Evolutionary conservation across 768 basidiomycete species (phyloP), one percentile per base, ranked within the genome.

Genomic region (Pulveroboletus frians): DNA sequence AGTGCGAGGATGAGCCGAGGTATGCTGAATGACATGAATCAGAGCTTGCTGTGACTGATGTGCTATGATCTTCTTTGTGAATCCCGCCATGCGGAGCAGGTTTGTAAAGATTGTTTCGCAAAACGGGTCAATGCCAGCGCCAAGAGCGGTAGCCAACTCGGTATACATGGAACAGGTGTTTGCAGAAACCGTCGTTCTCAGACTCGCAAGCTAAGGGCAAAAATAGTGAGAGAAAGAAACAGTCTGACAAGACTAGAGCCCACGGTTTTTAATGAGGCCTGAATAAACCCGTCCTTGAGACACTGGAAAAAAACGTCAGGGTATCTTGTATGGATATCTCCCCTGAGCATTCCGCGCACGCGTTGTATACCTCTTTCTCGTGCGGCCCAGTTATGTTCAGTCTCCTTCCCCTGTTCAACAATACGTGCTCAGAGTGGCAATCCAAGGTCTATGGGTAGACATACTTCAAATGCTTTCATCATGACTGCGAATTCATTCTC

Each of bases 321-420:
- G 63, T 83, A 92, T 48, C 87, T 79, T 29, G 73, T 65, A 64
- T 89, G 83, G 3, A 87, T 86, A 34, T 88, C 89, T 23, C 92
- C 92, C 62, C 84, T 86, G 48, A 97, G 69, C 88, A 96, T 92
- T 15, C 93, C 89, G 38, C 93, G 80, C 8, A 97, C 85, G 15
- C 82, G 77, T 37, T 80, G 74, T 52, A 94, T 76, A 9, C 86
- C 76, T 56, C 77, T 78, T 53, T 99, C 95, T 50, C 95, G 79
- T 26, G 75, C 71, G 37, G 79, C 75, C 95, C 95, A 99, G 58
- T 99, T 99, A 54, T 94, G 90, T 64, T 99, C 95, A 1, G 88
- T 88, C 71, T 99, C 95, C 70, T 81, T 95, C n/a, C 95, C 96
- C 86, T 92, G 30, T 39, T 26, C n/a, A 38, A 44, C 14, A 45